Evolutionary conservation across 805 yeast species (phyloP).

Genomic region (Komagataella pastoris): DNA sequence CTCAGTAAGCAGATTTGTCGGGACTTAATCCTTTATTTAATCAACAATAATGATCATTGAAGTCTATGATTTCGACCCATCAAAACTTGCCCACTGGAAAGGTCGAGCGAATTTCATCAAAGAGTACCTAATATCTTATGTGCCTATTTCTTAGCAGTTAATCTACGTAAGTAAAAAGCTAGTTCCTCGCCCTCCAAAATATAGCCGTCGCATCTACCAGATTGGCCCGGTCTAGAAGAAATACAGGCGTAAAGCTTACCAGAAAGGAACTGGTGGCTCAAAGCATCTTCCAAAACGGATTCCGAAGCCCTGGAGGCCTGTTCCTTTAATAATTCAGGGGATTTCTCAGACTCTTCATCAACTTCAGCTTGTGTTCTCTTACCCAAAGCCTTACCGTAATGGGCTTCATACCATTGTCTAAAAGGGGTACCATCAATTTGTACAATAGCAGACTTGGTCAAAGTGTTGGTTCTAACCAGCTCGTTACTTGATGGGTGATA

Average conservation of each 20-base stretch:
- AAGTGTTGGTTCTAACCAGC: slow-evolving; percentile 98
- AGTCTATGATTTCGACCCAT: no score
- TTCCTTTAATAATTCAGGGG: slow-evolving; percentile 79
- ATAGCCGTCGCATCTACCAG: slow-evolving; percentile 99
- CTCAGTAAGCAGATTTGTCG: no score
- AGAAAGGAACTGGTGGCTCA: slow-evolving; percentile 93
- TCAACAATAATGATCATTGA: no score
- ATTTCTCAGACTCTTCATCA: slow-evolving; percentile 49
- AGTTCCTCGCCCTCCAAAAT: slow-evolving; percentile 99
- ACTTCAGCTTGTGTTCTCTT: slow-evolving; percentile 51
- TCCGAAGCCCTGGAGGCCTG: slow-evolving; percentile 83
- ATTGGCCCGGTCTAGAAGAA: slow-evolving; percentile 99
- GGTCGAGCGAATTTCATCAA: neutral
- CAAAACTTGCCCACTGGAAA: neutral
- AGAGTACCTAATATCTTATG: neutral
- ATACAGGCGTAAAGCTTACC: slow-evolving; percentile 98
- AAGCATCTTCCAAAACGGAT: slow-evolving; percentile 80
- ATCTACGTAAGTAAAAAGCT: slow-evolving; percentile 99
- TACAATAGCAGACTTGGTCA: slow-evolving; percentile 97
- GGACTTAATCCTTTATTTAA: no score
- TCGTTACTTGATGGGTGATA: slow-evolving; percentile 99
- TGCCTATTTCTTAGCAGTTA: slow-evolving; percentile 94
- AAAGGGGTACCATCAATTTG: slow-evolving; percentile 99
- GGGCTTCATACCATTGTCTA: slow-evolving; percentile 98
- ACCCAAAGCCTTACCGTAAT: slow-evolving; percentile 91